A percentile compares a stretch with the other conserved stretches of the same genome.
Evolutionary conservation across 805 yeast genomes (phyloP).

Genomic region (Teunomyces stri): DNA sequence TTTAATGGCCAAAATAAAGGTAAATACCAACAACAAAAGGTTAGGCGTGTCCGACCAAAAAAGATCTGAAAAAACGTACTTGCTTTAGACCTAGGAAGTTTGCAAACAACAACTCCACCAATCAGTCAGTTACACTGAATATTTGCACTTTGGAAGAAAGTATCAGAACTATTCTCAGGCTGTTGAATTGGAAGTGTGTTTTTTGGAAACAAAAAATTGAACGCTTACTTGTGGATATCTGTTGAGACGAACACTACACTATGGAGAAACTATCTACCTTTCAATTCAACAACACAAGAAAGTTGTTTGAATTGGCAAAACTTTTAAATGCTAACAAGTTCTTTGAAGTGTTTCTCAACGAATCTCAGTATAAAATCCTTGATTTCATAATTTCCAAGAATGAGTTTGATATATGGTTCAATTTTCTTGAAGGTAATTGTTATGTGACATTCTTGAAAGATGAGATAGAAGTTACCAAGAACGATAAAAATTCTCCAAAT

Average conservation of each 20-base stretch:
- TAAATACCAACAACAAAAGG: background rate
- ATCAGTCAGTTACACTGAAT: background rate
- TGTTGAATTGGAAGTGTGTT: background rate
- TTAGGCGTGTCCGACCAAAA: conserved; percentile 1
- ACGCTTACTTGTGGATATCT: background rate
- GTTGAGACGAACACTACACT: conserved; percentile 2
- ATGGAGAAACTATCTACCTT: conserved; percentile 42
- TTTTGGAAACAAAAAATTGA: background rate
- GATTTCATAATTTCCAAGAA: conserved; percentile 42
- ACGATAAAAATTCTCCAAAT: conserved; percentile 2
- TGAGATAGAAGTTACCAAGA: background rate
- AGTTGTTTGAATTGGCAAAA: conserved; percentile 37
- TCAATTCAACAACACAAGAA: conserved; percentile 28
- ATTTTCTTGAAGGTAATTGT: conserved; percentile 44
- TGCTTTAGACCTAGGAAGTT: background rate
- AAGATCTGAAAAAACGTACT: background rate
- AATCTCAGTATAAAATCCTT: conserved; percentile 54
- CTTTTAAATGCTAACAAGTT: conserved; percentile 27
- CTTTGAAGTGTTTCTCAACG: conserved; percentile 43
- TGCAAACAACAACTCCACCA: background rate
- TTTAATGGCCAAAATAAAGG: background rate
- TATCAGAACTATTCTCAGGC: background rate
- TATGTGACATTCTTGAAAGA: conserved; percentile 19
- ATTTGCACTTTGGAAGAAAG: background rate
- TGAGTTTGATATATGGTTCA: conserved; percentile 41